These are phyloP conservation scores for Dorcoceras hygrometricum DNA, from an alignment of 257 asterid genomes.

Conservation along the genomic window DNA sequence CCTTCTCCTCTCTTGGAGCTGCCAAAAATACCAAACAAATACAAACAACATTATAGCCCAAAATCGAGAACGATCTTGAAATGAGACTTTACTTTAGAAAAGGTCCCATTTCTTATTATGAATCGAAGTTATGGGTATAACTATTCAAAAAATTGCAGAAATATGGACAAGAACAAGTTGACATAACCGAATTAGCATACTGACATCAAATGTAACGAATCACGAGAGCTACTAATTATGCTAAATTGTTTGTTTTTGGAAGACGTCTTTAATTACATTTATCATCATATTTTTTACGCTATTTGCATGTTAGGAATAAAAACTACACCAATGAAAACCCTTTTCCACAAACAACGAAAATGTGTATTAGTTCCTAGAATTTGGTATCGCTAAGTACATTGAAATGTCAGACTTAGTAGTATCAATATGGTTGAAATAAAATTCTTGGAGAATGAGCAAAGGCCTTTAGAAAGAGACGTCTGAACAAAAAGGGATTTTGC, in stretches of 20 bases:
- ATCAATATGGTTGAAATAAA: conserved; percentile 7
- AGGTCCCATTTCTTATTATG: neutral
- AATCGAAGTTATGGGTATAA: neutral
- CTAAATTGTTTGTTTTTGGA: neutral
- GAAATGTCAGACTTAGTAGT: conserved; percentile 26
- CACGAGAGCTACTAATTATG: neutral
- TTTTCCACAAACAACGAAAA: conserved; percentile 1
- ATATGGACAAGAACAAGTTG: neutral
- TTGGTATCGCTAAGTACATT: neutral
- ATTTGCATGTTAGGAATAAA: neutral
- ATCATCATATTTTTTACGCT: neutral
- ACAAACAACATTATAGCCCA: neutral
- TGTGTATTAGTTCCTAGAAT: neutral
- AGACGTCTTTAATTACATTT: conserved; percentile 1
- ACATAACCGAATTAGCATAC: neutral
- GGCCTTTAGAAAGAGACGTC: conserved; percentile 30
- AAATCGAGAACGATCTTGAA: neutral
- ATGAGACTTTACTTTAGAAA: neutral
- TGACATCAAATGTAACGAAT: too few species aligned
- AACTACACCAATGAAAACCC: neutral
- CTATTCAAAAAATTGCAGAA: neutral
- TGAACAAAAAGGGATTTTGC: conserved; percentile 24
- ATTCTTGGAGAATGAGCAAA: conserved; percentile 20
- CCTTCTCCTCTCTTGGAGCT: conserved; percentile 4
- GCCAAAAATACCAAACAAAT: conserved; percentile 9